These are phyloP conservation scores for Nakazawaea ambrosiae DNA, from an alignment of 805 yeast genomes.

Conservation along the genomic window DNA sequence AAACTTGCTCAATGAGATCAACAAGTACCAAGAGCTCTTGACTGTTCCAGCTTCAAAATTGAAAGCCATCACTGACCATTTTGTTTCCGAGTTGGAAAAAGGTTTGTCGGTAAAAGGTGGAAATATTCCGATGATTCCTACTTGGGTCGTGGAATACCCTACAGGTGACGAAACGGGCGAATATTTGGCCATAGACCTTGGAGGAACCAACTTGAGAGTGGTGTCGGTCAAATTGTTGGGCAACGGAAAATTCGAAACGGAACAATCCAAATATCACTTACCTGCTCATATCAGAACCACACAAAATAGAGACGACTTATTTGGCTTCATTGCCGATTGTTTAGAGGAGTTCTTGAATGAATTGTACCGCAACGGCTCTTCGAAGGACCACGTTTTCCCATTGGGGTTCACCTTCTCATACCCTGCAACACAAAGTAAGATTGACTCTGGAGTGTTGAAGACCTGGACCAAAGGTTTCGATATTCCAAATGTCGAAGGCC, in stretches of 20 bases:
- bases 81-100: slow-evolving; percentile 43
- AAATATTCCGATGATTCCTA: slow-evolving; percentile 55
- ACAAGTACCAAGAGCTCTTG: slow-evolving; percentile 31
- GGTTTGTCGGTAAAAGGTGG: slow-evolving; percentile 48
- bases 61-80: slow-evolving; percentile 38
- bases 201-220: slow-evolving; percentile 57
- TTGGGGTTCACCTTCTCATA: slow-evolving; percentile 95
- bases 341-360: slow-evolving; percentile 65
- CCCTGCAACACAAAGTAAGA: slow-evolving; percentile 79
- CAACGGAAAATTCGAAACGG: slow-evolving; percentile 74
- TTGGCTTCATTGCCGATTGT: slow-evolving; percentile 84
- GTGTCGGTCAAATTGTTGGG: slow-evolving; percentile 55
- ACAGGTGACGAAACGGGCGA: slow-evolving; percentile 53
- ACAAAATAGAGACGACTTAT: slow-evolving; percentile 62
- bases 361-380: slow-evolving; percentile 63
- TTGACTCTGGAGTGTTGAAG: slow-evolving; percentile 83
- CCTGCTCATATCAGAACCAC: slow-evolving; percentile 80
- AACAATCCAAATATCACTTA: slow-evolving; percentile 81
- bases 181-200: slow-evolving; percentile 53
- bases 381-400: slow-evolving; percentile 49
- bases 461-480: slow-evolving; percentile 99
- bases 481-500: slow-evolving; percentile 90
- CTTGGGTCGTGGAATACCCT: slow-evolving; percentile 56
- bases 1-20: slow-evolving; percentile 29
- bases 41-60: slow-evolving; percentile 35